These are phyloP conservation scores for Trapa bicornis DNA, from an alignment of 345 rosid genomes.

Conservation along the genomic window DNA sequence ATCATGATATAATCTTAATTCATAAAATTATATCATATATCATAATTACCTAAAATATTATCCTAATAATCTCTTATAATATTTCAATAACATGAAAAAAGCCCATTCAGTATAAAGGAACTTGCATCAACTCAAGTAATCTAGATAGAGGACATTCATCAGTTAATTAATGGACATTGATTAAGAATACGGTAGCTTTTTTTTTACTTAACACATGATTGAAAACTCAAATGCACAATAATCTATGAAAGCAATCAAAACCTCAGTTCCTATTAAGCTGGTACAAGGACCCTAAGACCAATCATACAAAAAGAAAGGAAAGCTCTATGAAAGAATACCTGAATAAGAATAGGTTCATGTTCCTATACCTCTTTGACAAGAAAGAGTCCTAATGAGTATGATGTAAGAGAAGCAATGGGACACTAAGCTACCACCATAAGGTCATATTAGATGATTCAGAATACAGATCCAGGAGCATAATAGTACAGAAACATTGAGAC, in stretches of 20 bases:
- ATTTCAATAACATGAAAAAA: not conserved
- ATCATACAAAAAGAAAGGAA: not conserved
- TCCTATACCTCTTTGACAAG: not conserved
- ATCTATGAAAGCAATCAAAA: not conserved
- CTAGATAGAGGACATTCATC: not conserved
- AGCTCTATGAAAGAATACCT: not conserved
- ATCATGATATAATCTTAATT: too few relatives aligned
- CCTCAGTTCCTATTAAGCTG: not conserved
- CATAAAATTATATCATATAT: too few relatives aligned
- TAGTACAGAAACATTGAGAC: not conserved
- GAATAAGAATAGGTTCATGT: not conserved
- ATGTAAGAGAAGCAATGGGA: not conserved
- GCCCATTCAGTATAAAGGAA: not conserved
- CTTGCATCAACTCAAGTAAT: not conserved
- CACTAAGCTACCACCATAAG: not conserved
- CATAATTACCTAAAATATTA: too few relatives aligned
- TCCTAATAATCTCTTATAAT: too few relatives aligned
- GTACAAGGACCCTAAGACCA: not conserved
- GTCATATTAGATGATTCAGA: not conserved
- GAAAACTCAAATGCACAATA: not conserved
- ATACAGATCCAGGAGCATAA: not conserved
- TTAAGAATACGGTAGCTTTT: not conserved
- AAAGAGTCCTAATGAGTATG: not conserved
- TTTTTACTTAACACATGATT: not conserved
- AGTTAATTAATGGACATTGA: not conserved